Evolutionary conservation across 768 basidiomycete genomes (phyloP).

Genomic region (Tubosaeta sp.): DNA sequence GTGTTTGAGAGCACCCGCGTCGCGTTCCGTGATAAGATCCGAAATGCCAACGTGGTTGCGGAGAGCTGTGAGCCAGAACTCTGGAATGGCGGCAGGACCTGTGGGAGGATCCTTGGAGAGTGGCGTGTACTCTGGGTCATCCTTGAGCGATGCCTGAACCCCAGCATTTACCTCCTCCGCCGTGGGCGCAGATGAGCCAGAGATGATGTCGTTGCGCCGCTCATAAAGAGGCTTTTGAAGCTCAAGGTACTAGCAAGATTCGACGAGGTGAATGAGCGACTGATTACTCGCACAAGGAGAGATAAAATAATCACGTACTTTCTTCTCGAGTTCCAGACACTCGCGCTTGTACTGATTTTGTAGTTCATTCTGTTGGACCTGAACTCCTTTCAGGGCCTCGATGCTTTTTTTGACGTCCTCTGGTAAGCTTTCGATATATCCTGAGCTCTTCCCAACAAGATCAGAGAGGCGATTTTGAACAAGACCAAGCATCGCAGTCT

Average conservation of each 20-base stretch:
- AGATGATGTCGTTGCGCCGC: constrained; percentile 80
- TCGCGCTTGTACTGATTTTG: constrained; percentile 92
- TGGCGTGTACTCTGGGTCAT: constrained; percentile 65
- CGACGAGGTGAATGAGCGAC: constrained; percentile 2
- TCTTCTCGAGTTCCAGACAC: constrained; percentile 93
- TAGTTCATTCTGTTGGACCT: constrained; percentile 85
- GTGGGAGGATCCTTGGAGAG: constrained; percentile 50
- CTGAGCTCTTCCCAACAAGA: constrained; percentile 88
- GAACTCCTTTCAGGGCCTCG: constrained; percentile 91
- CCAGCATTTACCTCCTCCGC: constrained; percentile 82
- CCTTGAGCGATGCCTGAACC: constrained; percentile 65
- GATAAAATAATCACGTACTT: constrained; percentile 46
- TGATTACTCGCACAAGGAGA: constrained; percentile 13
- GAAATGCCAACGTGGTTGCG: constrained; percentile 84
- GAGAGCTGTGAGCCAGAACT: constrained; percentile 97
- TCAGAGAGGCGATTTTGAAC: constrained; percentile 84
- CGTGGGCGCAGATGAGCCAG: constrained; percentile 69
- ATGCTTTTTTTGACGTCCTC: constrained; percentile 76
- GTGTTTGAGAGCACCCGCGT: constrained; percentile 79
- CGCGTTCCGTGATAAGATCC: constrained; percentile 91
- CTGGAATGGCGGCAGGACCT: constrained; percentile 58
- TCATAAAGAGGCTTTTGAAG: constrained; percentile 83
- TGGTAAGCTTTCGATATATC: constrained; percentile 90
- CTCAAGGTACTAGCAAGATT: constrained; percentile 55
- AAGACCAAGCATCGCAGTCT: constrained; percentile 73